phyloP scores from a whole-genome alignment of 441 rosid species.

The Rhodomyrtus psidioides region DNA sequence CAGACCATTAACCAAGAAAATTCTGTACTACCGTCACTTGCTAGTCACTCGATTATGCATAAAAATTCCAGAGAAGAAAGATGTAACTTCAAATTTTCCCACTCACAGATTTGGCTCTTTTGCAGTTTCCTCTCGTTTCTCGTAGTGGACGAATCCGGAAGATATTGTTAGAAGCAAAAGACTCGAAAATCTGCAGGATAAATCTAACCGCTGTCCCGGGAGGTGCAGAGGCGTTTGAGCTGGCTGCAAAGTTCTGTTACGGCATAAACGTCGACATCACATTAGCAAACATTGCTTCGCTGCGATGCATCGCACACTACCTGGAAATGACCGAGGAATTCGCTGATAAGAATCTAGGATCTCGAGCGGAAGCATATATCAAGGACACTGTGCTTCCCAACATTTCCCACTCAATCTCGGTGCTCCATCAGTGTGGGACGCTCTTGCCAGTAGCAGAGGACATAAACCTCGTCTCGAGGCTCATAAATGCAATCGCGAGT shows the following conservation, averaged over 20 bases:
- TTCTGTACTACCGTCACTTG: not conserved
- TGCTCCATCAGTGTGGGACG: conserved; percentile 67
- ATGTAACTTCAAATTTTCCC: not conserved
- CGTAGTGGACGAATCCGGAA: conserved; percentile 80
- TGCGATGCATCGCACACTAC: conserved; percentile 65
- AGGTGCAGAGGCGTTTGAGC: conserved; percentile 80
- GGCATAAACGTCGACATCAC: conserved; percentile 67
- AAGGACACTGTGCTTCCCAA: conserved; percentile 57
- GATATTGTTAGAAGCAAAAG: conserved; percentile 57
- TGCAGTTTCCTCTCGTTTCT: conserved; percentile 87
- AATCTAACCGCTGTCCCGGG: conserved; percentile 63
- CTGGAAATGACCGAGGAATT: conserved; percentile 89
- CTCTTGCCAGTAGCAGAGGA: conserved; percentile 72
- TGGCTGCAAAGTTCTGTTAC: conserved; percentile 93
- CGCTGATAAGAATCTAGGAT: conserved; percentile 62
- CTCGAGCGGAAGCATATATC: conserved; percentile 51
- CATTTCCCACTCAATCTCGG: conserved; percentile 58
- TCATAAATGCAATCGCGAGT: conserved; percentile 64
- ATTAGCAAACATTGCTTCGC: conserved; percentile 56
- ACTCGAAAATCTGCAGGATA: conserved; percentile 46
- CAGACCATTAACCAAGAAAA: not conserved
- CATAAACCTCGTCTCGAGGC: conserved; percentile 53
- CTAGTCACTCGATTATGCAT: not conserved
- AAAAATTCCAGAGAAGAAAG: not conserved
- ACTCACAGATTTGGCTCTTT: not conserved